These are phyloP conservation scores for Ajuga chamaepitys DNA, from an alignment of 257 asterid species.

Conservation along the genomic window DNA sequence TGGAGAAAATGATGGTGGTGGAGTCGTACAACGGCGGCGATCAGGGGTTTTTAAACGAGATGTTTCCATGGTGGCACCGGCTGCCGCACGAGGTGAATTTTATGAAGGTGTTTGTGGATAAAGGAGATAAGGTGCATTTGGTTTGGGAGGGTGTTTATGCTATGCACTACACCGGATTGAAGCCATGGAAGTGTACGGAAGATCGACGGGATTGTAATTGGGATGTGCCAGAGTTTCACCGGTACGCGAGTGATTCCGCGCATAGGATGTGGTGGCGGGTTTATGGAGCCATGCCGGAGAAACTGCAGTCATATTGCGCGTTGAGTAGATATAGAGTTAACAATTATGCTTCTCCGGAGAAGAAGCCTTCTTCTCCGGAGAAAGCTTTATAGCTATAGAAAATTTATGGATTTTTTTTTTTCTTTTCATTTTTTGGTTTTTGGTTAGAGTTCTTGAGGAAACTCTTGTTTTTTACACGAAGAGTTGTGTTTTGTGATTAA, in stretches of 20 bases:
- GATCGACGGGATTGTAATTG: conserved; percentile 67
- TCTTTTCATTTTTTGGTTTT: background rate
- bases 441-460: background rate
- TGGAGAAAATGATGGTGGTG: conserved; percentile 36
- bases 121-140: conserved; percentile 16
- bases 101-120: conserved; percentile 44
- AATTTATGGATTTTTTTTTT: background rate
- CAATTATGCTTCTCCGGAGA: too few species aligned
- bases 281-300: conserved; percentile 40
- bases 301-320: conserved; percentile 39
- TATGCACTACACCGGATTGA: conserved; percentile 69
- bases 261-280: conserved; percentile 74
- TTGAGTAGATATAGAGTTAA: too few species aligned
- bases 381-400: too few species aligned
- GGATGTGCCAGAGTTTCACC: conserved; percentile 35
- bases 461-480: too few species aligned
- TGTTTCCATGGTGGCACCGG: conserved; percentile 83
- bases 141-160: conserved; percentile 34
- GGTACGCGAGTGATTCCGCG: conserved; percentile 55
- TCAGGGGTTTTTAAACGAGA: conserved; percentile 76
- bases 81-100: conserved; percentile 45
- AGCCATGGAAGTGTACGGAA: conserved; percentile 83
- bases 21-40: conserved; percentile 83
- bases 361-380: too few species aligned
- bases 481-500: too few species aligned